These are phyloP conservation scores for Fusarium beomiforme DNA, from an alignment of 2,329 filamentous ascomycete genomes.

Conservation along the genomic window DNA sequence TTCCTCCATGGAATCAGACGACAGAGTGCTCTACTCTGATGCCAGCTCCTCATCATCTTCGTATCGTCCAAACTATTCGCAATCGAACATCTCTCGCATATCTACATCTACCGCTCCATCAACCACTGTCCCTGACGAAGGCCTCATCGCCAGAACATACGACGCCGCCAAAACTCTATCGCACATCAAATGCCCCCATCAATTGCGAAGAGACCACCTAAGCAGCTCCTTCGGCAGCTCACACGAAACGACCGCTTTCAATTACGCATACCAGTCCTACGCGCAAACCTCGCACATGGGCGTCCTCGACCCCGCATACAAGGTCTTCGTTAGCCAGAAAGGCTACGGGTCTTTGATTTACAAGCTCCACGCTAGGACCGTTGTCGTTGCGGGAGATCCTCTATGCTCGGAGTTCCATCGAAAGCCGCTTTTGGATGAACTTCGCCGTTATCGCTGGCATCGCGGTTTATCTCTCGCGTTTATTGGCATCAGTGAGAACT, in stretches of 20 bases:
- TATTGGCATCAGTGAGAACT: background rate
- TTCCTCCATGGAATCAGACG: background rate
- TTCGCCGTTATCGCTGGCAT: background rate
- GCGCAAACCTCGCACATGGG: constrained; percentile 20
- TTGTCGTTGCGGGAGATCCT: constrained; percentile 2
- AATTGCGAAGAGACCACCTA: background rate
- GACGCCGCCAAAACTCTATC: background rate
- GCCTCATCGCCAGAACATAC: background rate
- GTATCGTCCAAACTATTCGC: background rate
- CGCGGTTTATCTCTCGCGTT: background rate
- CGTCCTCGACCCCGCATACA: constrained; percentile 9
- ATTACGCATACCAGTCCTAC: background rate
- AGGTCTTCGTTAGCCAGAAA: background rate
- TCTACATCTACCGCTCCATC: background rate
- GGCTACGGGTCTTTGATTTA: background rate
- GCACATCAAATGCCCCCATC: background rate
- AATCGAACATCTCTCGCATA: background rate
- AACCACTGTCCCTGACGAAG: background rate
- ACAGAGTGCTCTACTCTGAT: background rate
- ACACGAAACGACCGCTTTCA: background rate
- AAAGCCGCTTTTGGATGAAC: background rate
- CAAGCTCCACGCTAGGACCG: background rate
- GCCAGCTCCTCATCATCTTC: background rate
- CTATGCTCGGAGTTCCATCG: background rate
- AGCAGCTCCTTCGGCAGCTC: background rate